phyloP scores from a whole-genome alignment of 129 eudicot genomes.

The Cynara cardunculus region DNA sequence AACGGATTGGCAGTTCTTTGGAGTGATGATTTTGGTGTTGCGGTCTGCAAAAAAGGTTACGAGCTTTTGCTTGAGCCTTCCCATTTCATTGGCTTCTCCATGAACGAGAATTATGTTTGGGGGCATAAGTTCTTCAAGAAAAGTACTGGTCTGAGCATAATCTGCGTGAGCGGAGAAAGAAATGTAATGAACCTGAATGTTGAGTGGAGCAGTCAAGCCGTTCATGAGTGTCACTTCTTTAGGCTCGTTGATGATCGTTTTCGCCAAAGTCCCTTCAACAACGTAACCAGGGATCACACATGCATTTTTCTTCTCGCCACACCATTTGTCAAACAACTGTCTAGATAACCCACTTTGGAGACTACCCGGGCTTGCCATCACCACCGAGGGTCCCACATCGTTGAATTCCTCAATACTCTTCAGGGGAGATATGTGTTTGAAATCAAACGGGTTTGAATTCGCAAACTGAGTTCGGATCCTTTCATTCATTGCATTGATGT shows the following conservation, averaged over 20 bases:
- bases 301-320: constrained; percentile 82
- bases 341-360: constrained; percentile 93
- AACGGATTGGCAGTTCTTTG: constrained; percentile 92
- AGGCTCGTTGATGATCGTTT: constrained; percentile 85
- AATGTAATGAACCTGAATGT: constrained; percentile 91
- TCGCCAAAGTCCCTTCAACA: constrained; percentile 81
- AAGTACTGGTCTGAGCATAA: constrained; percentile 82
- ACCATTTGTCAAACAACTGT: constrained; percentile 94
- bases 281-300: constrained; percentile 93
- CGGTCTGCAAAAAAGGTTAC: constrained; percentile 64
- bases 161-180: constrained; percentile 98
- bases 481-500: constrained; percentile 89
- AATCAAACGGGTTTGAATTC: constrained; percentile 78
- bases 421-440: constrained; percentile 82
- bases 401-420: constrained; percentile 77
- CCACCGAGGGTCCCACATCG: constrained; percentile 89
- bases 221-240: constrained; percentile 89
- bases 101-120: constrained; percentile 93
- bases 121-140: constrained; percentile 93
- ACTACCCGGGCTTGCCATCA: constrained; percentile 96
- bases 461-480: constrained; percentile 84
- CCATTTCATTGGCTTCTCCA: constrained; percentile 97
- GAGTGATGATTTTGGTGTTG: constrained; percentile 74
- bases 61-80: constrained; percentile 86
- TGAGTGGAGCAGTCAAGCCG: constrained; percentile 81